Evolutionary conservation across 2,329 filamentous ascomycete genomes (phyloP), one percentile per base, ranked within the genome.

Genomic region (Monascus ruber): DNA sequence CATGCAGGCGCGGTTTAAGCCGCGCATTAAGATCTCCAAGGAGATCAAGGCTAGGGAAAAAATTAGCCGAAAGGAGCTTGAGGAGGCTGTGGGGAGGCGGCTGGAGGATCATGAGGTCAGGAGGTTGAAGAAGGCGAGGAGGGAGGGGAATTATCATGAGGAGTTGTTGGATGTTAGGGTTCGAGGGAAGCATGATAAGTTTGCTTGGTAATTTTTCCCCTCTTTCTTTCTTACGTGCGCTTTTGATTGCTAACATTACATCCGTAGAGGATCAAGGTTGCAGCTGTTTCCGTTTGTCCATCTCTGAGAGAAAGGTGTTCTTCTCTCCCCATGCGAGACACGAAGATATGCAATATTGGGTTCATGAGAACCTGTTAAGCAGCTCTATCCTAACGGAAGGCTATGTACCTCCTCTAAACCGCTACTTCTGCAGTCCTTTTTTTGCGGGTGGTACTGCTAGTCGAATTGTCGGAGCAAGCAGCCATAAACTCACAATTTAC

Each of bases 1-100:
- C 39, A 95, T 96, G 88, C 89, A 96, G 66, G 86, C 89, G 24
- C 74, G 85, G 37, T 96, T 94, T 69, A 95, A 95, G 70, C 88
- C 89, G 6, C 75, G 76, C 46, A 63, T 91, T 34, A 84, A 82
- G 62, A 81, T 81, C 6, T 76, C 73, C 1, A 93, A 88, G 64
- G 86, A 88, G 57, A 83, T 85, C 47, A 91, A 83, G 67, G 83
- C 84, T 0, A 73, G 75, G 49, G 81, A 89, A 52, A 94, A 89
- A 68, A 85, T 98, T 41, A 89, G 81, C 54, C 74, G 84, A 45
- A 81, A 81, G 53, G 86, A 95, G 64, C 67, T 95, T 35, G 88
- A 95, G 64, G 79, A 79, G 34, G 79, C 83, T 3, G 85, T 82
- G 0, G 88, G 88, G 1, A 68, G 87, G 44, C 72, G 70, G 41